These are phyloP conservation scores for Toxoplasma gondii DNA, from an alignment of 169 alveolate species.

Conservation along the genomic window DNA sequence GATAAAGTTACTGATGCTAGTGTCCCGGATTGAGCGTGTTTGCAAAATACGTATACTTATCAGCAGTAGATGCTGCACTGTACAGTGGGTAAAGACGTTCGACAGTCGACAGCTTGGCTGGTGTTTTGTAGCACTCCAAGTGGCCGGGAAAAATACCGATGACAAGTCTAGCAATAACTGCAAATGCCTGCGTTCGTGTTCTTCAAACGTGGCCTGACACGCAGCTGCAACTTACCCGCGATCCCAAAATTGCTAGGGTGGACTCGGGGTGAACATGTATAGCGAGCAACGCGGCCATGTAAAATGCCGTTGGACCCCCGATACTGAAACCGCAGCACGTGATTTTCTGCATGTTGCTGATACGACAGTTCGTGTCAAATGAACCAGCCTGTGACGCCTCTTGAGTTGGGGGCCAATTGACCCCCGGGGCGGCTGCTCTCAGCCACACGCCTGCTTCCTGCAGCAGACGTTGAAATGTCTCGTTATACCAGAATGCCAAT, in stretches of 20 bases:
- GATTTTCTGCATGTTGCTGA: slow-evolving; percentile 11
- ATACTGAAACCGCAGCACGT: slow-evolving; percentile 39
- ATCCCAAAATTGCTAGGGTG: background rate
- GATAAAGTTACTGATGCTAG: too few species aligned
- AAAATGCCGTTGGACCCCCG: slow-evolving; percentile 36
- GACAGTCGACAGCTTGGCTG: too few species aligned
- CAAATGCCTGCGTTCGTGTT: too few species aligned
- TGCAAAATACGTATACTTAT: too few species aligned
- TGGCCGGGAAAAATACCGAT: too few species aligned
- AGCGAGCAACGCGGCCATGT: background rate
- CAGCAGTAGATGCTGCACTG: too few species aligned
- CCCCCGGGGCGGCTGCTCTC: background rate
- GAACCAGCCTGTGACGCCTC: background rate
- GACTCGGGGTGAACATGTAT: slow-evolving; percentile 17
- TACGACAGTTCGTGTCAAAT: background rate
- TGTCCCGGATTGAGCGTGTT: too few species aligned
- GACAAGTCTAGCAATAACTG: too few species aligned
- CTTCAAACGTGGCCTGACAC: too few species aligned
- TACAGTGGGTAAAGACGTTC: too few species aligned
- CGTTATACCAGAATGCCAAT: slow-evolving; percentile 9
- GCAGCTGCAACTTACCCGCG: background rate
- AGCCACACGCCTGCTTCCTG: background rate
- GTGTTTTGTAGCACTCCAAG: too few species aligned
- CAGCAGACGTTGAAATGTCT: background rate
- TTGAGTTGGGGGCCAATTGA: background rate